phyloP scores from a whole-genome alignment of 73 alveolate genomes.

The Uronychia binucleata region DNA sequence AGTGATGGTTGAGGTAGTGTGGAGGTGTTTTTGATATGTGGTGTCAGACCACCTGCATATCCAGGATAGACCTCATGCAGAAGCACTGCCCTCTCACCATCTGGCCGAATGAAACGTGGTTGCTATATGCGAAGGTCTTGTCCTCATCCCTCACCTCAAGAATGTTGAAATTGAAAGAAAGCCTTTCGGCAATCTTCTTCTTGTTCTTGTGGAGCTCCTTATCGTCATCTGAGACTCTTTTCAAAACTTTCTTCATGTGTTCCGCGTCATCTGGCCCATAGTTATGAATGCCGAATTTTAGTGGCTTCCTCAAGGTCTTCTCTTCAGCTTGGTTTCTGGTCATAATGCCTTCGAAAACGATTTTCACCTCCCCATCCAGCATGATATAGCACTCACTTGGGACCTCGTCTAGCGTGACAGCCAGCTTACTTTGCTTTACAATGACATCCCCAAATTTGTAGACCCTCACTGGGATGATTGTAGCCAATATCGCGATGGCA shows the following conservation, averaged over 20 bases:
- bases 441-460: conserved; percentile 41
- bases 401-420: not conserved
- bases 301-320: not conserved
- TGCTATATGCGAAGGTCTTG: not conserved
- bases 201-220: not conserved
- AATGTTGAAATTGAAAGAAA: not conserved
- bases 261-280: not conserved
- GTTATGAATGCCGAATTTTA: not conserved
- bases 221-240: not conserved
- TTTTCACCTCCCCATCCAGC: conserved; percentile 50
- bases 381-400: conserved; percentile 50
- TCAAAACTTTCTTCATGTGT: not conserved
- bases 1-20: too few species aligned
- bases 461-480: conserved; percentile 14
- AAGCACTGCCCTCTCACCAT: conserved; percentile 1
- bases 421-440: conserved; percentile 20
- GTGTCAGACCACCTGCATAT: not conserved
- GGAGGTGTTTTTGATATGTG: not conserved
- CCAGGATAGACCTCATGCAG: not conserved
- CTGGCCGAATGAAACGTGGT: not conserved
- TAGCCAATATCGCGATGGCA: conserved; percentile 32
- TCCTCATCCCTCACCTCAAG: not conserved
- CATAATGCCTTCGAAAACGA: conserved; percentile 12
- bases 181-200: not conserved
- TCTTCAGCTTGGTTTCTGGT: conserved; percentile 12